Percentiles rank a stretch among this genome's conserved stretches.
Conservation (phyloP, 2,329 filamentous ascomycete genomes). For the Camillea tinctor region DNA sequence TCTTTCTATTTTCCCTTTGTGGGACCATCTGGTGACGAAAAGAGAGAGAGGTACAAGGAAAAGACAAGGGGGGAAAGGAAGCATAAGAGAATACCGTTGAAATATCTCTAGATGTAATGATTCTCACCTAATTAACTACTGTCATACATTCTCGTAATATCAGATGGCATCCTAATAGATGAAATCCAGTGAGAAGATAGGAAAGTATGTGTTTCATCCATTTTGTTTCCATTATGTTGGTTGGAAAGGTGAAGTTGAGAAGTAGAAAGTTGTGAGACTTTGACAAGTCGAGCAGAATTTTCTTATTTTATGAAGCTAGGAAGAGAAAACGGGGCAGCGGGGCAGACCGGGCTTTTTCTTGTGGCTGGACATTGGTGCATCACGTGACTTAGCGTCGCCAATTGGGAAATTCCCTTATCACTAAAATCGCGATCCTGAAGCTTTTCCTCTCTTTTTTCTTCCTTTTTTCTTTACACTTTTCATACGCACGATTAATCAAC, state of each 20-base stretch:
- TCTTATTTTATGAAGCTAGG: neutral
- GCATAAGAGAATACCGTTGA: too few species aligned
- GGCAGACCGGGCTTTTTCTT: neutral
- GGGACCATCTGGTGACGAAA: neutral
- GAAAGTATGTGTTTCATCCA: too few species aligned
- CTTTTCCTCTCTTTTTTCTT: conserved; percentile 17
- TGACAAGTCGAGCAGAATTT: neutral
- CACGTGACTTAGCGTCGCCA: conserved; percentile 6
- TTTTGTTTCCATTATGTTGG: too few species aligned
- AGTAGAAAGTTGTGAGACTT: neutral
- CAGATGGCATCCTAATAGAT: too few species aligned
- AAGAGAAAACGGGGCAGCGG: neutral
- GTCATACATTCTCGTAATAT: too few species aligned
- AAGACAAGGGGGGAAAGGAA: too few species aligned
- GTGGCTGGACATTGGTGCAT: neutral
- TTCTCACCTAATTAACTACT: too few species aligned
- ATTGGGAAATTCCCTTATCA: neutral
- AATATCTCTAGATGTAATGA: too few species aligned
- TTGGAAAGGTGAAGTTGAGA: neutral
- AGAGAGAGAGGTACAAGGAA: neutral
- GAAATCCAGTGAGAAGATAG: too few species aligned
- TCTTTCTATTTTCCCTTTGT: neutral
- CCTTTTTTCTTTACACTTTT: conserved; percentile 47
- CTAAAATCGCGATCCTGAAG: neutral
- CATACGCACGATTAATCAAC: conserved; percentile 60